Conservation (phyloP, 345 rosid species). For the Populus simonii region DNA sequence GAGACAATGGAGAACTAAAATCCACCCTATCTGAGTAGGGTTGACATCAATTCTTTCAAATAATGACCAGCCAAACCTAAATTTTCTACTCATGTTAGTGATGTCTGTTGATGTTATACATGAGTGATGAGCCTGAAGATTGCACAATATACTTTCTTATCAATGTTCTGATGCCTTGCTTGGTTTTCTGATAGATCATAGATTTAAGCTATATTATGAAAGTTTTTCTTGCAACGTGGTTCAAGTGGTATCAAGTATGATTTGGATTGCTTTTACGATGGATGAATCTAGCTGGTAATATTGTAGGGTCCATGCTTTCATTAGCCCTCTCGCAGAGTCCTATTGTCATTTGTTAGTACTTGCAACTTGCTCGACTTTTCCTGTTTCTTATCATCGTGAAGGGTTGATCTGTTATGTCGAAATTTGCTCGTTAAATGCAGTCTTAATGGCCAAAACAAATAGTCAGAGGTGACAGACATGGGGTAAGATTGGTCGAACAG, state of each 20-base stretch:
- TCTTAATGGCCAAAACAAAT: background rate
- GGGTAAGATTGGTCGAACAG: background rate
- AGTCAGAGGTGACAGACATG: too few relatives aligned
- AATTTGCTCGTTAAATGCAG: background rate
- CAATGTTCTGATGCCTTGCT: background rate
- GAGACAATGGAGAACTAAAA: conserved; percentile 66
- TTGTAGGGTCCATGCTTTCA: background rate
- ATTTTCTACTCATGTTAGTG: conserved; percentile 8
- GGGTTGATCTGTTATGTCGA: background rate
- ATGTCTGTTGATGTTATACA: conserved; percentile 3
- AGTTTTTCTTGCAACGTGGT: background rate
- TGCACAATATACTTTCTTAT: background rate
- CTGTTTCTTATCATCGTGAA: background rate
- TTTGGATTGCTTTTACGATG: background rate
- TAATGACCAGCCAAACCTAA: conserved; percentile 3
- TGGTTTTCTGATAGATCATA: background rate
- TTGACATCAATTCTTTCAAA: background rate
- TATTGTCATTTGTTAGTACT: background rate
- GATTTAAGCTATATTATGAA: background rate
- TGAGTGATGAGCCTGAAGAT: conserved; percentile 9
- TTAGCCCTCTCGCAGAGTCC: too few relatives aligned
- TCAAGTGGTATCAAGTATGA: background rate
- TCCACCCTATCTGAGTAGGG: conserved; percentile 68
- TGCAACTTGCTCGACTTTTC: background rate
- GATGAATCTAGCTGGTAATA: background rate